Conservation (phyloP, 352 stramenopile genomes). For the Phytophthora tentaculata region DNA sequence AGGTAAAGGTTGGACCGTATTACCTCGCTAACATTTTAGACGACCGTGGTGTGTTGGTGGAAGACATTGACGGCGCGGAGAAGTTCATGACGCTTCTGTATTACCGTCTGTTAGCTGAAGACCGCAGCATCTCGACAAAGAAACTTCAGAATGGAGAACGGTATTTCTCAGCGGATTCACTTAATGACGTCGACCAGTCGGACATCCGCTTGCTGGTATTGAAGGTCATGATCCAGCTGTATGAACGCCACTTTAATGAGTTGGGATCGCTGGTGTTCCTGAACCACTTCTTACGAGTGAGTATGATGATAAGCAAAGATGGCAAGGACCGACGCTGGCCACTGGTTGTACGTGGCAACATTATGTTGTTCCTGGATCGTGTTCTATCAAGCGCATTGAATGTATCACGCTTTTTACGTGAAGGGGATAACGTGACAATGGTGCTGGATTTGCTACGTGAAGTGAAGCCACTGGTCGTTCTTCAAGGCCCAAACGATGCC, state of each 20-base stretch:
- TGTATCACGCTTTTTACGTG: slow-evolving; percentile 76
- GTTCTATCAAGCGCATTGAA: slow-evolving; percentile 84
- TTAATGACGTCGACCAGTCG: slow-evolving; percentile 56
- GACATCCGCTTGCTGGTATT: slow-evolving; percentile 84
- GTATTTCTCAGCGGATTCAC: slow-evolving; percentile 36
- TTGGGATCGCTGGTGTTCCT: slow-evolving; percentile 83
- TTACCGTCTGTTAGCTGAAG: slow-evolving; percentile 82
- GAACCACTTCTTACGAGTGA: slow-evolving; percentile 83
- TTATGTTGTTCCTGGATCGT: slow-evolving; percentile 83
- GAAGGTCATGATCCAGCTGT: slow-evolving; percentile 90
- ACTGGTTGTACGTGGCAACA: slow-evolving; percentile 82
- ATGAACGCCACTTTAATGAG: slow-evolving; percentile 80
- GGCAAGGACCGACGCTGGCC: slow-evolving; percentile 65
- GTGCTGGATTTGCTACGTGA: slow-evolving; percentile 78
- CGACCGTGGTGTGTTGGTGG: slow-evolving; percentile 77
- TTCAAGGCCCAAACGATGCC: slow-evolving; percentile 63
- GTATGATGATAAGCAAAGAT: slow-evolving; percentile 68
- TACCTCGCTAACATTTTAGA: slow-evolving; percentile 85
- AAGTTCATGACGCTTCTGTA: slow-evolving; percentile 90
- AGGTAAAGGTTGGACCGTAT: slow-evolving; percentile 87
- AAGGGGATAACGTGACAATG: slow-evolving; percentile 78
- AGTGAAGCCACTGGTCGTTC: slow-evolving; percentile 77
- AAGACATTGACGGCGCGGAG: slow-evolving; percentile 78
- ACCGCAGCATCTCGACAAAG: slow-evolving; percentile 30
- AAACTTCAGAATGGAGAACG: slow-evolving; percentile 31